phyloP scores from a whole-genome alignment of 1,139 yeast genomes.

The Scheffersomyces insectosa region DNA sequence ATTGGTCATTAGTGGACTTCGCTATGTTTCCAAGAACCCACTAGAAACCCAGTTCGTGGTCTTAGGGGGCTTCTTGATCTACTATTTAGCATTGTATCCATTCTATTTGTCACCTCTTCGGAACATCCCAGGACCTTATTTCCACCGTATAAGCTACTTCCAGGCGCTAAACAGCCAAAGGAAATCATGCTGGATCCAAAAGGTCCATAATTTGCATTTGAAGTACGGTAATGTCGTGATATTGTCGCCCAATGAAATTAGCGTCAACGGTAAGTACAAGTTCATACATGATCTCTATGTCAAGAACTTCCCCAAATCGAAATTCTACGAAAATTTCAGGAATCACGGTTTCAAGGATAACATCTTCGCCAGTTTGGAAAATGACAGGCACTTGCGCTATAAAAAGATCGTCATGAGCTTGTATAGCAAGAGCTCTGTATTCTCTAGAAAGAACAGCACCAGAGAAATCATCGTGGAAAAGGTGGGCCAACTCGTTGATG shows the following conservation, averaged over 20 bases:
- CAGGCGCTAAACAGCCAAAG: slow-evolving; percentile 57
- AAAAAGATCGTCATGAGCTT: slow-evolving; percentile 48
- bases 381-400: slow-evolving; percentile 49
- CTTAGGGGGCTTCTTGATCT: slow-evolving; percentile 12
- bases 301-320: slow-evolving; percentile 58
- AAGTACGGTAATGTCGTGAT: slow-evolving; percentile 62
- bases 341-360: slow-evolving; percentile 56
- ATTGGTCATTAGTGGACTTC: background rate
- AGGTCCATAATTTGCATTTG: slow-evolving; percentile 52
- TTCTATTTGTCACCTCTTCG: slow-evolving; percentile 51
- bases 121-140: slow-evolving; percentile 61
- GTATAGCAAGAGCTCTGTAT: slow-evolving; percentile 50
- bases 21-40: background rate
- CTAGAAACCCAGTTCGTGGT: background rate
- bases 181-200: slow-evolving; percentile 50
- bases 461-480: slow-evolving; percentile 23
- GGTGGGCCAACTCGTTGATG: slow-evolving; percentile 24
- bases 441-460: slow-evolving; percentile 31
- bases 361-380: slow-evolving; percentile 57
- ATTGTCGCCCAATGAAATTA: slow-evolving; percentile 61
- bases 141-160: slow-evolving; percentile 47
- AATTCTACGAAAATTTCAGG: slow-evolving; percentile 62
- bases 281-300: slow-evolving; percentile 58
- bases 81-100: slow-evolving; percentile 43
- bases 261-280: slow-evolving; percentile 52